A percentile compares a stretch with the other conserved stretches of the same genome.
Evolutionary conservation across 805 yeast species (phyloP).

Genomic region (Myxozyma vanderwaltii): DNA sequence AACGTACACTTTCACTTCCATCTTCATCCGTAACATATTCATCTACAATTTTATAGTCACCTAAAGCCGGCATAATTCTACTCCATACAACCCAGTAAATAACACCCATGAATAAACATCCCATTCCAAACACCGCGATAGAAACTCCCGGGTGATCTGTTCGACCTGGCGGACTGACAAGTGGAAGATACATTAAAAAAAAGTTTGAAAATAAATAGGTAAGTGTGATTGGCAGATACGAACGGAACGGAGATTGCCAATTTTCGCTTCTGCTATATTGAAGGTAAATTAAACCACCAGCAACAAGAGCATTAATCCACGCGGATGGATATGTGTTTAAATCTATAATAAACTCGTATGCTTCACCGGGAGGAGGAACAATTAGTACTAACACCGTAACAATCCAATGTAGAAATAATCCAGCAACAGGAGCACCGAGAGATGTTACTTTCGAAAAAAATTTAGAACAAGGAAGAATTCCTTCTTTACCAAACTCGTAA

Average conservation of each 20-base stretch:
- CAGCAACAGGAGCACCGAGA: constrained; percentile 46
- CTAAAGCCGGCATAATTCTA: constrained; percentile 21
- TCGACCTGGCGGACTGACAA: constrained; percentile 26
- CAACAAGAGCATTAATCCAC: constrained; percentile 56
- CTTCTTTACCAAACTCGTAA: constrained; percentile 57
- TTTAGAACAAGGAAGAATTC: constrained; percentile 53
- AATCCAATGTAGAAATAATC: constrained; percentile 57
- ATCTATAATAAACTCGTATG: constrained; percentile 64
- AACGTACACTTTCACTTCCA: constrained; percentile 26
- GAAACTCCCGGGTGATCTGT: constrained; percentile 27
- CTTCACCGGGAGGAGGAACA: constrained; percentile 64
- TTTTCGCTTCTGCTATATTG: constrained; percentile 54
- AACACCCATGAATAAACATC: constrained; percentile 25
- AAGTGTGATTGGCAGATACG: constrained; percentile 23
- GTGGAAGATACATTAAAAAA: constrained; percentile 31
- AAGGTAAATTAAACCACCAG: constrained; percentile 56
- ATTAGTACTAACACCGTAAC: constrained; percentile 57
- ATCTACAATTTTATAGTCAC: constrained; percentile 28
- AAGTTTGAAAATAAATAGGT: constrained; percentile 24
- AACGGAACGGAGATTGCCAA: constrained; percentile 33
- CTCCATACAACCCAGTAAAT: constrained; percentile 34
- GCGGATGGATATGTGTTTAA: constrained; percentile 66
- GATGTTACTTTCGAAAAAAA: constrained; percentile 49
- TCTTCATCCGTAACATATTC: constrained; percentile 19
- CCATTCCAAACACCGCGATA: constrained; percentile 31